Conservation (phyloP, 2,329 filamentous ascomycete genomes). For the Epichloe brachyelytri region DNA sequence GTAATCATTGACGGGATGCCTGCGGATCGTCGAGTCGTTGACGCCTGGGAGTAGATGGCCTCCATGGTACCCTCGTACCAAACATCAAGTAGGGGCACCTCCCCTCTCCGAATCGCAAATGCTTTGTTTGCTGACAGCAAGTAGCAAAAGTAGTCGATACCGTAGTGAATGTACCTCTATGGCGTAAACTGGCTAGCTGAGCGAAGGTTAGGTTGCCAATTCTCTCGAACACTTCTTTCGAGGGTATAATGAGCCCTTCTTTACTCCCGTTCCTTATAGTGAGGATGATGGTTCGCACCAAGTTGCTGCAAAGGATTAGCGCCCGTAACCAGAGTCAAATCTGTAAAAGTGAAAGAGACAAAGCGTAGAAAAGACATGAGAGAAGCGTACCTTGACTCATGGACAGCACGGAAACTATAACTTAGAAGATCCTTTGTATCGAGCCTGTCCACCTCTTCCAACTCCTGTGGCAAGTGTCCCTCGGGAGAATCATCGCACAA, state of each 20-base stretch:
- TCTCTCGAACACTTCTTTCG: conserved; percentile 42
- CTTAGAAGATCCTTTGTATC: conserved; percentile 84
- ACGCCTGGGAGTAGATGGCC: conserved; percentile 62
- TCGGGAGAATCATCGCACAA: conserved; percentile 93
- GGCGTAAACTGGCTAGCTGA: conserved; percentile 70
- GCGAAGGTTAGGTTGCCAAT: conserved; percentile 67
- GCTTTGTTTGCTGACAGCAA: conserved; percentile 57
- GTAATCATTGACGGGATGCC: conserved; percentile 81
- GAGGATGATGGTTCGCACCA: conserved; percentile 51
- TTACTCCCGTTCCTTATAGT: conserved; percentile 36
- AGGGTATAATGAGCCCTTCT: conserved; percentile 32
- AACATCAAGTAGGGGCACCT: conserved; percentile 37
- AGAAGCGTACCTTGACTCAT: conserved; percentile 65
- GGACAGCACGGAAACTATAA: conserved; percentile 89
- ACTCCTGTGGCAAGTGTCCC: conserved; percentile 65
- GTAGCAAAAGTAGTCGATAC: conserved; percentile 77
- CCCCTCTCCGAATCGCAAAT: conserved; percentile 22
- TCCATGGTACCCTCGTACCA: conserved; percentile 65
- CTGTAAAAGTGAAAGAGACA: no score
- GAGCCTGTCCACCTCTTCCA: conserved; percentile 57
- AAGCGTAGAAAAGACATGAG: background rate
- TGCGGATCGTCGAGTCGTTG: conserved; percentile 80
- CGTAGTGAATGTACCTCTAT: conserved; percentile 86
- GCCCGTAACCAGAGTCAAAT: background rate
- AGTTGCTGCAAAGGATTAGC: conserved; percentile 38